These are phyloP conservation scores for Calonectria leucothoes DNA, from an alignment of 2,329 filamentous ascomycete genomes.

Conservation along the genomic window DNA sequence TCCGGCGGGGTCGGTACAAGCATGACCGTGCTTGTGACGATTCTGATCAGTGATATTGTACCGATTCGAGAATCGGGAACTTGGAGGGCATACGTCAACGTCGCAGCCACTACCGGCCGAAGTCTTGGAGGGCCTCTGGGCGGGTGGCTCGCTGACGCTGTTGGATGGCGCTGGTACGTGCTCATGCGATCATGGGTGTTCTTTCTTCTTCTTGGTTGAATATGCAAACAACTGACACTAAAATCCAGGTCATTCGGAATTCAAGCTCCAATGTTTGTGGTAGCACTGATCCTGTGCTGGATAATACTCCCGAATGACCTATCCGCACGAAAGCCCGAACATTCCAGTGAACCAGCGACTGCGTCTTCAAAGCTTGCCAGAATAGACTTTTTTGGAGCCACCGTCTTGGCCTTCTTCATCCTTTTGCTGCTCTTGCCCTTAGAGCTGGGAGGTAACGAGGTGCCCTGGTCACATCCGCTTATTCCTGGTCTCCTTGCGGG, in stretches of 20 bases:
- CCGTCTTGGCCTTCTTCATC: background rate
- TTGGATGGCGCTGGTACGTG: constrained; percentile 6
- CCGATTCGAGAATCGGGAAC: background rate
- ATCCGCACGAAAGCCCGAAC: background rate
- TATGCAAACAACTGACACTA: background rate
- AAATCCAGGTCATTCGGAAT: background rate
- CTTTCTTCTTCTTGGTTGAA: too few relatives aligned
- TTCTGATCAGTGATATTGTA: background rate
- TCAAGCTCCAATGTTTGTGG: constrained; percentile 1
- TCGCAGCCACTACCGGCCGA: background rate
- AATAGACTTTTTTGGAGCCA: background rate
- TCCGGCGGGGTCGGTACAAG: constrained; percentile 1
- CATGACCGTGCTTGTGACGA: background rate
- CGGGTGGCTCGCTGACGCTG: background rate
- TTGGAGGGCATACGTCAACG: background rate
- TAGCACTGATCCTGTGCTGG: background rate
- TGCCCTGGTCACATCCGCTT: constrained; percentile 1
- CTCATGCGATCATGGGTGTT: background rate
- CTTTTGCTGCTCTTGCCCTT: background rate
- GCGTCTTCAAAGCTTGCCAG: background rate
- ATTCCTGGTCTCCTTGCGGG: background rate
- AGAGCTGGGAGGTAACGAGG: background rate
- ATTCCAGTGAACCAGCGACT: background rate
- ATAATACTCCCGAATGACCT: background rate
- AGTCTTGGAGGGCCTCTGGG: background rate